Conservation (phyloP, 352 stramenopile genomes). For the Globisporangium perplexum region DNA sequence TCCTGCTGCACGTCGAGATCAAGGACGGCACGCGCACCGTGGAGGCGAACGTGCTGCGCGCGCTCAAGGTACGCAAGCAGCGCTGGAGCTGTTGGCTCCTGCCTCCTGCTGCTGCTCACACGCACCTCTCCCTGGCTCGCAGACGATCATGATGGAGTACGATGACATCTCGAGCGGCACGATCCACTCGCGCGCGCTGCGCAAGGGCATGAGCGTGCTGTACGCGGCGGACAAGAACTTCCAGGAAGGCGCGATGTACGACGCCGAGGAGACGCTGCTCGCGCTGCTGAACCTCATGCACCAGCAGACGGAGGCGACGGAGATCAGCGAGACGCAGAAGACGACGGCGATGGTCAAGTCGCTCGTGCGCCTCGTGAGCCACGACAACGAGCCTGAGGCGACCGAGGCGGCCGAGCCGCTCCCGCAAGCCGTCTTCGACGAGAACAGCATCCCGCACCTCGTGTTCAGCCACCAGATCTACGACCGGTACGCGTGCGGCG, state of each 20-base stretch:
- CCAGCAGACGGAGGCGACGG: conserved; percentile 70
- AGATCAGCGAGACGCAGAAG: conserved; percentile 71
- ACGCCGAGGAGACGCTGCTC: conserved; percentile 82
- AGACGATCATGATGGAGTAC: conserved; percentile 80
- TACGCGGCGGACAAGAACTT: conserved; percentile 84
- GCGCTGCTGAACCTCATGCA: conserved; percentile 84
- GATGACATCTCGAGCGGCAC: conserved; percentile 75
- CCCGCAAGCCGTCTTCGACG: conserved; percentile 69
- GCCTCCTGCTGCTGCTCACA: neutral
- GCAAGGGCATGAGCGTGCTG: conserved; percentile 80
- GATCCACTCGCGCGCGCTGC: conserved; percentile 70
- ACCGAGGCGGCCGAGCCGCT: conserved; percentile 29
- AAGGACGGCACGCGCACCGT: conserved; percentile 66
- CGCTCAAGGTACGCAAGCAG: conserved; percentile 60
- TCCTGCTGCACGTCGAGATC: conserved; percentile 82
- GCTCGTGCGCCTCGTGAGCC: conserved; percentile 61
- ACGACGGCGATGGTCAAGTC: conserved; percentile 69
- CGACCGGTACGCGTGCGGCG: conserved; percentile 65
- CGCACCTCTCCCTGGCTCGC: neutral
- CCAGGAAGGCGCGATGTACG: conserved; percentile 84
- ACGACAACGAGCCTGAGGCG: conserved; percentile 31
- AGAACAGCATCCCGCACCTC: conserved; percentile 82
- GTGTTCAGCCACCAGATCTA: conserved; percentile 88
- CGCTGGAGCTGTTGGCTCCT: neutral
- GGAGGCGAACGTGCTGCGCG: conserved; percentile 70